Evolutionary conservation across 1,284 basidiomycete species (phyloP), one percentile per base, ranked within the genome.

Genomic region (Apiotrichum siamense): DNA sequence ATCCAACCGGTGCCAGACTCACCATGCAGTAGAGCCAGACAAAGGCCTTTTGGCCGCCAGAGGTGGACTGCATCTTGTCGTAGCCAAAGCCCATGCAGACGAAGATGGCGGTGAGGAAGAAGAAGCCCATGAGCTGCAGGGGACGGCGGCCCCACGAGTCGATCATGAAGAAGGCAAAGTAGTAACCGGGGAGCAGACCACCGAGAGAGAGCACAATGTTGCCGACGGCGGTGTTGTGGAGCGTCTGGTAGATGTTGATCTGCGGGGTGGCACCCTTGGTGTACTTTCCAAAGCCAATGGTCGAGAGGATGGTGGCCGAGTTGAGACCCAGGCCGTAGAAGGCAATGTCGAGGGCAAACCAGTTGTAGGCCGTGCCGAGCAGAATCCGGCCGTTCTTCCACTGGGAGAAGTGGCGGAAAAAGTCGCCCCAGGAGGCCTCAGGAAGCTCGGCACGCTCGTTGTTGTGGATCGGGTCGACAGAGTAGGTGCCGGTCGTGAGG

Each of bases 301-400:
- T 73, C 20, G 62, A 53, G 38, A 81, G 73, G 50, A 81, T 79
- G 65, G 83, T 83, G 42, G 81, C 80, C 7, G 83, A 85, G 77
- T 91, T 91, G 52, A 90, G 78, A 51, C 86, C 84, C 38, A 90
- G 79, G 55, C 87, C 88, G 73, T 89, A 88, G 77, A 91, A 91
- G 26, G 72, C 77, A 56, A 89, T 82, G 80, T 88, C 73, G 39
- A 75, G 65, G 7, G 86, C 84, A 59, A 90, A 88, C 87, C 87
- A 89, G 11, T 72, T 73, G 61, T 64, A 76, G 24, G 77, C 70
- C 26, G 69, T 65, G 42, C 76, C 77, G 54, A 78, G 58, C 41
- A 79, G 69, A 47, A 77, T 65, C 64, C 77, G 77, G 57, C 66
- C 66, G 66, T 79, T 75, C 62, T 72, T 57, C 76, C 75, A 77